Evolutionary conservation across 371 early-diverging fungal species (phyloP), one percentile per base, ranked within the genome.

Genomic region (Coemansia sp.): DNA sequence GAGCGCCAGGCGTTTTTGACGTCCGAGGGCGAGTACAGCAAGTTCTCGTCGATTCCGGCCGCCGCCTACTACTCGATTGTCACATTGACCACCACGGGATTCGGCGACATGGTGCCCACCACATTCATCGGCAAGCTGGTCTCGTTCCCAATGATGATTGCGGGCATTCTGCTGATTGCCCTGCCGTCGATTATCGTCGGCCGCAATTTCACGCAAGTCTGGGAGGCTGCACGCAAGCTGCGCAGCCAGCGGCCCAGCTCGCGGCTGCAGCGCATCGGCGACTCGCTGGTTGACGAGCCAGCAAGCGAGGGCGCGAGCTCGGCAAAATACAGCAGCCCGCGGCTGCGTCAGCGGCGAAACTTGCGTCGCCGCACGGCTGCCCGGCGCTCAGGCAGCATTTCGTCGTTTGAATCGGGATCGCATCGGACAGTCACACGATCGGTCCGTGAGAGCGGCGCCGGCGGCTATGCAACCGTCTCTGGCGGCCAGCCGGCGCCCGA

Each of bases 151-250:
- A 88, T 89, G 26, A 92, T 93, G 91, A 84, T 91, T 81, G 88
- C 87, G 52, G 91, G 91, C 54, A 87, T 93, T 16, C 58, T 93
- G 80, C 69, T 92, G 51, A 93, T 93, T 74, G 91, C 93, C 0
- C 64, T 93, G 56, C 93, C 93, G 9, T 92, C 92, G 36, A 92
- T 93, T 59, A 91, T 93, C 68, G 88, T 93, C 38, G 93, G 93
- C 14, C 82, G 93, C 45, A 90, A 92, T 66, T 93, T 91, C 68
- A 90, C 92, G 0, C 80, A 89, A 43, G 92, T 93, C 26, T 93
- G 91, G 91, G 91, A 93, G 62, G 83, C 86, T n/a, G 77, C 77
- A 12, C 72, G 77, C 57, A 72, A 66, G 62, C 77, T 65, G 43
- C 61, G 76, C 36, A 39, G 50, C 30, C 69, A 64, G 50, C 35